These are phyloP conservation scores for Puccinia hordei DNA, from an alignment of 1,284 basidiomycete genomes.

Conservation along the genomic window DNA sequence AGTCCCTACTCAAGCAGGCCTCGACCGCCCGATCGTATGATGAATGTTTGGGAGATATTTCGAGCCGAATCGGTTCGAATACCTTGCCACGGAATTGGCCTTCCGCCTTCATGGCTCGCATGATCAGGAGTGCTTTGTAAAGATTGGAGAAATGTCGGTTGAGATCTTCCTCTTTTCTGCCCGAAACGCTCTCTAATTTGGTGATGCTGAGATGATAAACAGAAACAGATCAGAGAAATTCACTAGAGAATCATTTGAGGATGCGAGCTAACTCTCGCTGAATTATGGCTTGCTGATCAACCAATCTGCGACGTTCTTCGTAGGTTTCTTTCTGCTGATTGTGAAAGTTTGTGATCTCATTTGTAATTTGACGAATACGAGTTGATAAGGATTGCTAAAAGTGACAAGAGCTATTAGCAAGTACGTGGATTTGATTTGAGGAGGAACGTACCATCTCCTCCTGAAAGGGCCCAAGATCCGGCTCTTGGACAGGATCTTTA, in stretches of 20 bases:
- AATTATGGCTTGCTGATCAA: neutral
- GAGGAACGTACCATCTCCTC: conserved; percentile 18
- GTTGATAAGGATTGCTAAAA: conserved; percentile 28
- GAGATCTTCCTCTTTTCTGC: conserved; percentile 38
- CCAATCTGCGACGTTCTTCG: conserved; percentile 18
- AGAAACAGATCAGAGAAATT: neutral
- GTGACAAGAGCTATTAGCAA: conserved; percentile 3
- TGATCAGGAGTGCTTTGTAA: conserved; percentile 22
- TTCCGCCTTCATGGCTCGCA: conserved; percentile 30
- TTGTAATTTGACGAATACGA: conserved; percentile 26
- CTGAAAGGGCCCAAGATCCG: conserved; percentile 15
- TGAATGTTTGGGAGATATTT: conserved; percentile 36
- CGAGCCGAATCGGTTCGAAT: conserved; percentile 42
- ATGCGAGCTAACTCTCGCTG: conserved; percentile 23
- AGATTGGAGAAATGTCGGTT: neutral
- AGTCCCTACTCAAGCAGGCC: conserved; percentile 23
- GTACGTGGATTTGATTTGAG: no score
- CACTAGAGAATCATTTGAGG: neutral
- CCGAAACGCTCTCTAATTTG: conserved; percentile 30
- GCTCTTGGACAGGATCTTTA: conserved; percentile 28
- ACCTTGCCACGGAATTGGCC: conserved; percentile 42
- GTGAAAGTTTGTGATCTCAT: conserved; percentile 2
- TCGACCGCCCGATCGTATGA: conserved; percentile 26
- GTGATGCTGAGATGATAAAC: neutral
- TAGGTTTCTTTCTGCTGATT: conserved; percentile 36